A percentile compares a stretch with the other conserved stretches of the same genome.
Conservation (phyloP, 192 early-diverging fungal genomes). For the Linnemannia exigua region DNA sequence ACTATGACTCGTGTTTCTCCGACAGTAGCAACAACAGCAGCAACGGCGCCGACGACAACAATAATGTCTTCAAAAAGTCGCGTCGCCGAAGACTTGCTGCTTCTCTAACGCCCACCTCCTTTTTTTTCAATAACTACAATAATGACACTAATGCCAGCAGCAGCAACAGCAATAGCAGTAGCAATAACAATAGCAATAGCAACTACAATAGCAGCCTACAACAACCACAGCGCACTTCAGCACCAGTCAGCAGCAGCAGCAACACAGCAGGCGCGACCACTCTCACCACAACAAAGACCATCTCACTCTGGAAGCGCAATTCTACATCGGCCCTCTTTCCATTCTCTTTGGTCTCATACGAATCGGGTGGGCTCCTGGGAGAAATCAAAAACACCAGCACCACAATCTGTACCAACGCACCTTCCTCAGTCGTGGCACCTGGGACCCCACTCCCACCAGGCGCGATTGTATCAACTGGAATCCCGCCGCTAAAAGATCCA, state of each 20-base stretch:
- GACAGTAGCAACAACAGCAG: neutral
- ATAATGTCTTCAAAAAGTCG: neutral
- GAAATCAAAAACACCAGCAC: conserved; percentile 37
- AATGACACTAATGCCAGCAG: neutral
- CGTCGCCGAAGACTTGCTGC: conserved; percentile 6
- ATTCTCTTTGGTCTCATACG: conserved; percentile 43
- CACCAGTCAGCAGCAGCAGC: conserved; percentile 1
- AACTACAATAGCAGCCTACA: neutral
- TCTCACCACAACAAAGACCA: neutral
- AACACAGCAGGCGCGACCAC: conserved; percentile 1
- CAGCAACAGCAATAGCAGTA: neutral
- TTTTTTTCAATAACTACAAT: neutral
- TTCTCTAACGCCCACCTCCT: neutral
- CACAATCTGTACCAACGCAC: conserved; percentile 21
- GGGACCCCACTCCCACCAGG: conserved; percentile 35
- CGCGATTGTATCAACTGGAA: conserved; percentile 23
- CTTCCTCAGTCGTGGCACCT: conserved; percentile 27
- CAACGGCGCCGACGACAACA: neutral
- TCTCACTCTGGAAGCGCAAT: conserved; percentile 29
- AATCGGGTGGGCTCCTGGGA: conserved; percentile 35
- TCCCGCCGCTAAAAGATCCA: neutral
- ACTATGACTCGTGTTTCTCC: neutral
- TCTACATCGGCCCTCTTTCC: conserved; percentile 32
- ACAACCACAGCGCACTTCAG: neutral
- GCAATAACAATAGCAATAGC: neutral